These are phyloP conservation scores for Oenanthe javanica DNA, from an alignment of 140 eudicot species.

Conservation along the genomic window DNA sequence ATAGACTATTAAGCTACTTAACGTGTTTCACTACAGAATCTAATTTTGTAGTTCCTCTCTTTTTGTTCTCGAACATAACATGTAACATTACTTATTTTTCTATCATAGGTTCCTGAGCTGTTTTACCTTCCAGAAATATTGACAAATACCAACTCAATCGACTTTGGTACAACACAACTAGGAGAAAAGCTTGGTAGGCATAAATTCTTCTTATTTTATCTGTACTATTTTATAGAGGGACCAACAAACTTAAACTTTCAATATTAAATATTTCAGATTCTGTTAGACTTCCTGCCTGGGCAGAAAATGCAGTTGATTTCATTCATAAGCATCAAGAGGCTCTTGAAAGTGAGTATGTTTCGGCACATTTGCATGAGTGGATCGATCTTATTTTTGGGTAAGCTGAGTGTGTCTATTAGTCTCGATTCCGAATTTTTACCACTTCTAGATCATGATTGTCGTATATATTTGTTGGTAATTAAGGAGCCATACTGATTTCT, in stretches of 20 bases:
- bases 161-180: slow-evolving; percentile 94
- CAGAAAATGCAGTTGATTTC: slow-evolving; percentile 88
- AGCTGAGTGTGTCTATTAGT: background rate
- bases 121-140: slow-evolving; percentile 93
- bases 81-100: background rate
- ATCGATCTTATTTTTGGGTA: slow-evolving; percentile 97
- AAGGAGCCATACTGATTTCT: background rate
- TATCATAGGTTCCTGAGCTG: slow-evolving; percentile 83
- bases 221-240: background rate
- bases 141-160: slow-evolving; percentile 77
- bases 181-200: slow-evolving; percentile 93
- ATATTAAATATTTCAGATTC: slow-evolving; percentile 34
- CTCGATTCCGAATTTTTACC: background rate
- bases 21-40: background rate
- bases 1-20: background rate
- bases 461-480: background rate
- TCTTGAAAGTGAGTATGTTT: slow-evolving; percentile 96
- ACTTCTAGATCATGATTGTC: background rate
- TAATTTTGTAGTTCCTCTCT: background rate
- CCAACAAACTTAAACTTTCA: background rate
- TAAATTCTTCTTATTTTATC: background rate
- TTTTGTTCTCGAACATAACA: background rate
- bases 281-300: slow-evolving; percentile 95
- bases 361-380: slow-evolving; percentile 97
- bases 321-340: slow-evolving; percentile 95